phyloP scores from a whole-genome alignment of 768 basidiomycete species.

The Podaxis pistillaris region DNA sequence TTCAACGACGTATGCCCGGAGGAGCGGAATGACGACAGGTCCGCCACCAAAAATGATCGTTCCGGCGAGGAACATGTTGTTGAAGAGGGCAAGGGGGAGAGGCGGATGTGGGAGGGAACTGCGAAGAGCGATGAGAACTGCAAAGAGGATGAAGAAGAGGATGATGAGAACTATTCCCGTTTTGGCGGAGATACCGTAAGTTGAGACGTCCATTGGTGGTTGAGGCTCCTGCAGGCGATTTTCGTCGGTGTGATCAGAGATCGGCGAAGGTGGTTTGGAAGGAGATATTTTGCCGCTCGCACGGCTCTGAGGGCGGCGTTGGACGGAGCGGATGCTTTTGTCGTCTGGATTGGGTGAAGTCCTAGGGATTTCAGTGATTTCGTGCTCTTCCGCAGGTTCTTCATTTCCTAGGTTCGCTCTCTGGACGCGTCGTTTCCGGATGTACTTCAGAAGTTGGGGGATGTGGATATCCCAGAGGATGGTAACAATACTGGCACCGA shows the following conservation, averaged over 20 bases:
- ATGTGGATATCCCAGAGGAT: constrained; percentile 38
- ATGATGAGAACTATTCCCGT: constrained; percentile 23
- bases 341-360: constrained; percentile 2
- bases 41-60: constrained; percentile 53
- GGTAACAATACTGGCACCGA: constrained; percentile 36
- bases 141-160: constrained; percentile 27
- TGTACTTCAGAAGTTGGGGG: not conserved
- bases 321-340: constrained; percentile 9
- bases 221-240: not conserved
- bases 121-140: constrained; percentile 29
- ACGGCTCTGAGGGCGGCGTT: constrained; percentile 3
- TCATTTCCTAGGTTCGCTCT: constrained; percentile 6
- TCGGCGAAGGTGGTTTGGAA: constrained; percentile 10
- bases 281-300: not conserved
- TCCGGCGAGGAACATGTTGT: constrained; percentile 47
- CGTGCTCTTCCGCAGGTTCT: not conserved
- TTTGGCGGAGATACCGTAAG: constrained; percentile 26
- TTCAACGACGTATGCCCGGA: constrained; percentile 50
- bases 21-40: constrained; percentile 55
- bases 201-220: constrained; percentile 20
- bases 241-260: not conserved
- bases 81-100: constrained; percentile 36
- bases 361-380: constrained; percentile 1
- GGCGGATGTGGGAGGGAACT: constrained; percentile 24
- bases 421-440: not conserved